Conservation (phyloP, 78 protist genomes). For the Bodo saltans region DNA sequence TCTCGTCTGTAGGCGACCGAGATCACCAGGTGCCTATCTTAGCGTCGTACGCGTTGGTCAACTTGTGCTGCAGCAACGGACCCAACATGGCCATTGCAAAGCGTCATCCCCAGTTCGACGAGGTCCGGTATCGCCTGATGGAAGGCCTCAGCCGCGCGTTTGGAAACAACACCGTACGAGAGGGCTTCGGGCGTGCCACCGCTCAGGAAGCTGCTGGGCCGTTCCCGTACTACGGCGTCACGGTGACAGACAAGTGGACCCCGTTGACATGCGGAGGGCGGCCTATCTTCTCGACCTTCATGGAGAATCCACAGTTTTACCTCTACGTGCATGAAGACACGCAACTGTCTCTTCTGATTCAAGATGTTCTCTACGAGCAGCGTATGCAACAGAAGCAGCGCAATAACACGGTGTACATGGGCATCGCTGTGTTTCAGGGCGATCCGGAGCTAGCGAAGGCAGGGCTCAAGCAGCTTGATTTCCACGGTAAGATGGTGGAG, state of each 20-base stretch:
- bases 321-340: neutral
- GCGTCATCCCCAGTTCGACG: neutral
- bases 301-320: conserved; percentile 26
- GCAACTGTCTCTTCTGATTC: neutral
- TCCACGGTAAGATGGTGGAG: neutral
- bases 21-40: conserved; percentile 19
- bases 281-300: conserved; percentile 9
- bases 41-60: conserved; percentile 22
- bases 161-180: neutral
- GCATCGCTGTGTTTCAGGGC: conserved; percentile 13
- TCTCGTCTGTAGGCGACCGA: conserved; percentile 9
- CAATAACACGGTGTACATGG: conserved; percentile 23
- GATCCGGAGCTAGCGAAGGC: neutral
- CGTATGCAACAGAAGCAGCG: neutral
- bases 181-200: neutral
- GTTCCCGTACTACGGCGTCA: conserved; percentile 21
- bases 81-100: neutral
- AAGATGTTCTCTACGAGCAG: conserved; percentile 1
- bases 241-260: neutral
- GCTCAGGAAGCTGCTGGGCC: neutral
- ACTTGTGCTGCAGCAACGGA: conserved; percentile 18
- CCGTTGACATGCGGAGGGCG: conserved; percentile 15
- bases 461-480: conserved; percentile 6
- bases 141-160: conserved; percentile 27
- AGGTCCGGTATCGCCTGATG: neutral